Base-by-base conservation (phyloP, 768 basidiomycete genomes). In the Macrolepiota albuminosa region DNA sequence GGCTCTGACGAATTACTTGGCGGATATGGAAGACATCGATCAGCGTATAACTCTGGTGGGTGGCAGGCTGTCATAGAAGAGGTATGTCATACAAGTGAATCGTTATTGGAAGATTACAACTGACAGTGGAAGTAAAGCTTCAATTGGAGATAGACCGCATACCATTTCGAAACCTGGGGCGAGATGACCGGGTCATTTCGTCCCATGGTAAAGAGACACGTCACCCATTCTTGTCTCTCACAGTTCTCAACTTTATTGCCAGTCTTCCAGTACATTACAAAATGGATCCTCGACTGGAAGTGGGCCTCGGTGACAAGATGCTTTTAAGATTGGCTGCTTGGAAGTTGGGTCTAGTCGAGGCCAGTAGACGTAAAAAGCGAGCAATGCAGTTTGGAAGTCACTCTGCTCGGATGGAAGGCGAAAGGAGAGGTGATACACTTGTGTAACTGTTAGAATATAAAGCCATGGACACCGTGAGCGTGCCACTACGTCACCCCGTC, bases 321-420 rank as follows among this genome's bases (percentile, higher is more conserved):
- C 69, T 99, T 48, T 68, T 98, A 55, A 76, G 96, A 57, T 70
- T 89, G 33, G 86, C 88, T 2, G 85, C 89, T 39, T 74, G 76
- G 62, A 83, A 84, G 63, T 66, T 94, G n/a, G 95, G 95, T 0
- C 76, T 98, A 46, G 72, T 81, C 2, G 84, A 86, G 63, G 91
- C 93, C 6, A 89, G 89, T 62, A 60, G 65, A 55, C 77, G 92
- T 63, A 94, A 89, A 71, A 99, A 99, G 75, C 72, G 91, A 60
- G 97, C 97, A 14, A 97, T 98, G 91, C 97, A 98, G 68, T 99
- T 99, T 75, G 96, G 96, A 18, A 91, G 84, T 67, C 85, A 87
- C 72, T 90, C 91, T 34, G 92, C 92, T 18, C 76, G 91, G 60
- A 93, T 94, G 91, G 85, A 87, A 18, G 86, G 84, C 3, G 82